Evolutionary conservation across 805 yeast genomes (phyloP), one percentile per base, ranked within the genome.

Genomic region (Metschnikowia rubicola): DNA sequence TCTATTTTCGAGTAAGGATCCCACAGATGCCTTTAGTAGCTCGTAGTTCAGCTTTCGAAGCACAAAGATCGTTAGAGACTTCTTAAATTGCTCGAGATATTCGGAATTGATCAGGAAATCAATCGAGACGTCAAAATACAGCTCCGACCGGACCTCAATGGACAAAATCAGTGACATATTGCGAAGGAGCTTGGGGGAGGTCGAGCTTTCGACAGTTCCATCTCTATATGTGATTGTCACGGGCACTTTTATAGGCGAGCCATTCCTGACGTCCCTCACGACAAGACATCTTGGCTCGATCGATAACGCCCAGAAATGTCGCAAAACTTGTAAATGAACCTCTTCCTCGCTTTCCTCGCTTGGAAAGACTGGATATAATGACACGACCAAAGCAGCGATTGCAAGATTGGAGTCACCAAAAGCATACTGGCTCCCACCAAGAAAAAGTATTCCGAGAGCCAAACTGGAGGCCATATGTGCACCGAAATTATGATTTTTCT

Each of bases 351-450:
- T 66, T 26, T 61, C 65, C 29, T 63, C 67, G 37, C 63, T 65
- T 1, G 89, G 85, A 51, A 81, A 83, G 2, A 83, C 71, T 2
- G 97, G 97, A 54, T 88, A 82, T n/a, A 87, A 70, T 0, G 97
- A 77, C 0, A 88, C 77, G 0, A 89, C 67, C 56, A 94, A 72
- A 3, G 84, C 64, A 0, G 91, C 96, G 44, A 83, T 69, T 2
- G 88, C 80, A 57, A 85, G 70, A 46, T 80, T 76, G 3, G 86
- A 78, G 13, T 74, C 76, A 34, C 80, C 74, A 48, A 94, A 78
- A 0, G 96, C 90, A 63, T 81, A 89, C 62, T 89, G 97, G 0
- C 98, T 97, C 1, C 96, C 94, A 0, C 97, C 97, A 33, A 94
- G 64, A 60, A 92, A 91, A 44, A 92, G 69, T 56, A 92, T 81